phyloP scores from a whole-genome alignment of 345 rosid species.

The Lepidium sativum region DNA sequence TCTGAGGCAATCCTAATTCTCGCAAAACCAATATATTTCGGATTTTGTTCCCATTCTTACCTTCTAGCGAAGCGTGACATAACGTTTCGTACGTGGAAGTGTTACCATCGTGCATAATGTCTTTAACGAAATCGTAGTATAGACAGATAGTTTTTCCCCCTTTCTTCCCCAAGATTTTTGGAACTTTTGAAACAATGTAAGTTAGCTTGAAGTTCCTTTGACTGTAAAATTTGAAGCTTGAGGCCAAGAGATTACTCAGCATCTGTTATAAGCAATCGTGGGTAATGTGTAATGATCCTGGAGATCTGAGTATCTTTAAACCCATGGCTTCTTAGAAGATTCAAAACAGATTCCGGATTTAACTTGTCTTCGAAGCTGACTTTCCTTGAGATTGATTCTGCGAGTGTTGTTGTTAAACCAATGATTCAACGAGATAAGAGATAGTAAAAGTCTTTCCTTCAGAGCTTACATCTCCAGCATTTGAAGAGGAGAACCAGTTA shows the following conservation, averaged over 20 bases:
- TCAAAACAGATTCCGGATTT: slow-evolving; percentile 20
- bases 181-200: slow-evolving; percentile 1
- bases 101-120: background rate
- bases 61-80: background rate
- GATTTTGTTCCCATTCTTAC: background rate
- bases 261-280: slow-evolving; percentile 10
- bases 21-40: slow-evolving; percentile 12
- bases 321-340: slow-evolving; percentile 20
- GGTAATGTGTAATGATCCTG: background rate
- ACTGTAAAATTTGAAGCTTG: slow-evolving; percentile 22
- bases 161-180: slow-evolving; percentile 9
- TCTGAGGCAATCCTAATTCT: slow-evolving; percentile 24
- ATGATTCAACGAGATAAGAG: slow-evolving; percentile 23
- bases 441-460: background rate
- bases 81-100: background rate
- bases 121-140: slow-evolving; percentile 13
- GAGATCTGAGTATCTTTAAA: slow-evolving; percentile 25
- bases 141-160: background rate
- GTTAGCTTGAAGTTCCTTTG: slow-evolving; percentile 9
- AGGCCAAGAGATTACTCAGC: slow-evolving; percentile 23
- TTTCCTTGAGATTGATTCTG: slow-evolving; percentile 10
- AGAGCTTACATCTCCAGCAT: background rate
- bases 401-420: slow-evolving; percentile 16
- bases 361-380: background rate
- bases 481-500: background rate